These are phyloP conservation scores for Phytomonas serpens DNA, from an alignment of 208 protist genomes.

Conservation along the genomic window DNA sequence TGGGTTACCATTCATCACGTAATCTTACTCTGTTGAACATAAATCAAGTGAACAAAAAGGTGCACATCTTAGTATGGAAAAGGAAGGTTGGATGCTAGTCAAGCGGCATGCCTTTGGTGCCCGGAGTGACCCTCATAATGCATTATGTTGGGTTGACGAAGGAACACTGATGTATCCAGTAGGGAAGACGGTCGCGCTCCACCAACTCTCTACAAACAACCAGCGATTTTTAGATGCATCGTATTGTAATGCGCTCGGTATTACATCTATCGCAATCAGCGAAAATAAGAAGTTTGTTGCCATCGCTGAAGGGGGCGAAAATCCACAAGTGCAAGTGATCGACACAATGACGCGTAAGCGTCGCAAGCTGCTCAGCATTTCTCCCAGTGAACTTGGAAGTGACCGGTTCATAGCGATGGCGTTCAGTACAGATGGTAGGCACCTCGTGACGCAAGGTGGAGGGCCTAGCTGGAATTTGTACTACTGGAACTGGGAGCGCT, in stretches of 20 bases:
- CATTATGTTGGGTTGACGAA: conserved; percentile 78
- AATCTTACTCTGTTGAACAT: neutral
- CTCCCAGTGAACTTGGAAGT: conserved; percentile 45
- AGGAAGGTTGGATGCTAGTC: conserved; percentile 38
- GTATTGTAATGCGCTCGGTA: conserved; percentile 50
- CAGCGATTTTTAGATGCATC: conserved; percentile 76
- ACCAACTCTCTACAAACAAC: conserved; percentile 71
- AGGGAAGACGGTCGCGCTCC: conserved; percentile 70
- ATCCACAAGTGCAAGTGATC: conserved; percentile 78
- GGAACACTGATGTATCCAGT: conserved; percentile 83
- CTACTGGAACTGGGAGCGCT: conserved; percentile 90
- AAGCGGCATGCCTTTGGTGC: conserved; percentile 84
- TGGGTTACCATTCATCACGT: neutral
- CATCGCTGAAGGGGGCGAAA: conserved; percentile 78
- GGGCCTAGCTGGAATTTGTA: conserved; percentile 73
- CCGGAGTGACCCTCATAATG: conserved; percentile 48
- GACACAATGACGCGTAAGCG: conserved; percentile 83
- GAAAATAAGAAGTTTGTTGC: conserved; percentile 94
- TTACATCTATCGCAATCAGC: conserved; percentile 87
- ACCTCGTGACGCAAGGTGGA: conserved; percentile 83
- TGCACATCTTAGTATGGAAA: conserved; percentile 7
- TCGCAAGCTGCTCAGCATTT: conserved; percentile 72
- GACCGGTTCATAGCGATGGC: conserved; percentile 71
- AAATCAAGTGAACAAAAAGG: neutral
- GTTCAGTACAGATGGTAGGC: conserved; percentile 82